Base-by-base conservation (phyloP, 2,329 filamentous ascomycete genomes). In the Aspergillus alliaceus region DNA sequence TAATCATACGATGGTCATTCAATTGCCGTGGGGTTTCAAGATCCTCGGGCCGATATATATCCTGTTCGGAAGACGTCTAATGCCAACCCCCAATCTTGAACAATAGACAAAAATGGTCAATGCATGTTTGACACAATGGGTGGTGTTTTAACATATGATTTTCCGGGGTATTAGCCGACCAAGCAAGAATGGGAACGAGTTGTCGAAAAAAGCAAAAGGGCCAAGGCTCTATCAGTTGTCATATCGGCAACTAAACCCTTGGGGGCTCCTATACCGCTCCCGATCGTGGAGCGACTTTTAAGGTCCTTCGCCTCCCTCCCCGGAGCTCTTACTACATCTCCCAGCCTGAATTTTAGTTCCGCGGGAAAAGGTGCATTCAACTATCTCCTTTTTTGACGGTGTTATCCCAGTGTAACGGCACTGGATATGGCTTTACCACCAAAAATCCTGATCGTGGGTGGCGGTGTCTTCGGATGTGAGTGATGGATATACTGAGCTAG, bases 381-480 rank as follows among this genome's bases (percentile, higher is more conserved):
- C n/a, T n/a, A 22, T n/a, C 8, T 27, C n/a, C 24, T 44, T 44
- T 44, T 11, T 27, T 1, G 9, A 44, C 8, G 40, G 6, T 11
- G 15, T 44, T 9, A 32, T 22, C 22, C 20, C 20, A 40, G n/a
- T 39, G 20, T 4, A 12, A 34, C 29, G 2, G 27, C 11, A 53
- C 11, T 3, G 44, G 55, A 49, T 44, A 73, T 72, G 66, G 58
- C 66, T 29, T 60, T 76, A 40, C 75, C 75, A 8, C 50, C 68
- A 5, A 73, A 69, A 11, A 75, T 77, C 51, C 62, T 77, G 29
- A 76, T 77, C 44, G 73, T 77, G 4, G 75, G 75, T 53, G 75
- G 74, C 58, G 75, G 75, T 34, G 75, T 77, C 54, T 77, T 77
- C 53, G 75, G 75, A 65, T 65, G 75, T 77, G 64, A 70, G 73